phyloP scores from a whole-genome alignment of 371 early-diverging fungal species.

The Mortierella sp. region DNA sequence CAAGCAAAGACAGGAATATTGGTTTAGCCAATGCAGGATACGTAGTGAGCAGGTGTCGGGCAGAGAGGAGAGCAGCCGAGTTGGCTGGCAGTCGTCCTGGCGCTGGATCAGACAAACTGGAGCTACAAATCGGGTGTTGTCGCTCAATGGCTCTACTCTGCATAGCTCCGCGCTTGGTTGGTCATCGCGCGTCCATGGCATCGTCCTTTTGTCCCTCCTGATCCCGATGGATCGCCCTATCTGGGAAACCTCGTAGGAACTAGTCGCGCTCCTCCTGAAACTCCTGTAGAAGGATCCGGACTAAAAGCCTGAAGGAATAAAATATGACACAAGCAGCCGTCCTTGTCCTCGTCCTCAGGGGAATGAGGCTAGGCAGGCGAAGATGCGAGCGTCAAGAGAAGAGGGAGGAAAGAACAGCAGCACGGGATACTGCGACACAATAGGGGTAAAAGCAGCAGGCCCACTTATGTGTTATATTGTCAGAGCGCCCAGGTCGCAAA shows the following conservation, averaged over 20 bases:
- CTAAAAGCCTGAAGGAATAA: not conserved
- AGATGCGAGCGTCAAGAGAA: not conserved
- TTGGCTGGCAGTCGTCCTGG: not conserved
- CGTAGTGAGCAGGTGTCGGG: not conserved
- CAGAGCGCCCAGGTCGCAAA: conserved; percentile 14
- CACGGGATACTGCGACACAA: not conserved
- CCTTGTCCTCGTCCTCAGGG: not conserved
- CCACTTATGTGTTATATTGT: not conserved
- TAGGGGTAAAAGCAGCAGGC: not conserved
- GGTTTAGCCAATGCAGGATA: not conserved
- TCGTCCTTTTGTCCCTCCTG: not conserved
- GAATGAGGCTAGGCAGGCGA: not conserved
- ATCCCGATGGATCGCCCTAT: not conserved
- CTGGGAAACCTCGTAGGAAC: not conserved
- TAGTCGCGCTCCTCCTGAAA: not conserved
- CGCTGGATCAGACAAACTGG: not conserved
- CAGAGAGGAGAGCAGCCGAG: not conserved
- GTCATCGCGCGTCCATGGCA: not conserved
- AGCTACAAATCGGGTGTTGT: not conserved
- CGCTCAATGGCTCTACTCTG: not conserved
- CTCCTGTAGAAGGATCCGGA: not conserved
- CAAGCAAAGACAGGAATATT: not conserved
- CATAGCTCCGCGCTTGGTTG: not conserved
- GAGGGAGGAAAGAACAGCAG: not conserved
- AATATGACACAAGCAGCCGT: not conserved